A percentile compares a stretch with the other conserved stretches of the same genome.
These are phyloP conservation scores for Kwoniella shivajii DNA, from an alignment of 1,284 basidiomycete species.

Conservation along the genomic window DNA sequence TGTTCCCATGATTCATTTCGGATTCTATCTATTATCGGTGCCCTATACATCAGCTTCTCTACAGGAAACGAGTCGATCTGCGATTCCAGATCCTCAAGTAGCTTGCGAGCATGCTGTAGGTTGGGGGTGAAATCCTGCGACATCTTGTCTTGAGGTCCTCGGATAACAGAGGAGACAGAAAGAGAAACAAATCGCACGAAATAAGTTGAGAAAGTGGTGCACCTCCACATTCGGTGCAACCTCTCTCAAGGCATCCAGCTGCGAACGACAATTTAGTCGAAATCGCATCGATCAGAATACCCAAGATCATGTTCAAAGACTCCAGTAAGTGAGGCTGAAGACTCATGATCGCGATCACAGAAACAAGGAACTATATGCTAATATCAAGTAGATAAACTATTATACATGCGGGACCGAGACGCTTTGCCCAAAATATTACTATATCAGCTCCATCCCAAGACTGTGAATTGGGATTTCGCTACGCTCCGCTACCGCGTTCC, in stretches of 20 bases:
- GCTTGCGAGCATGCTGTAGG: slow-evolving; percentile 6
- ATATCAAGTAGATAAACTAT: too few relatives aligned
- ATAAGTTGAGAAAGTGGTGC: not conserved
- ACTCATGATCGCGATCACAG: too few relatives aligned
- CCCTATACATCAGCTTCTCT: slow-evolving; percentile 16
- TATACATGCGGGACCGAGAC: too few relatives aligned
- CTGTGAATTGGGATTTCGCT: too few relatives aligned
- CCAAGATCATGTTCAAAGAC: too few relatives aligned
- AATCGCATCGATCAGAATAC: too few relatives aligned
- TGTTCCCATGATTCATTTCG: slow-evolving; percentile 24
- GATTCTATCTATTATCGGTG: slow-evolving; percentile 23
- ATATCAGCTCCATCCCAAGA: too few relatives aligned
- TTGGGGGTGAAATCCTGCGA: slow-evolving; percentile 19
- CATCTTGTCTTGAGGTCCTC: not conserved
- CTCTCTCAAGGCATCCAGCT: not conserved
- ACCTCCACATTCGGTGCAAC: not conserved
- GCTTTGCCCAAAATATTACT: too few relatives aligned
- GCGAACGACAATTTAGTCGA: not conserved
- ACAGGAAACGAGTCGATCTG: slow-evolving; percentile 14
- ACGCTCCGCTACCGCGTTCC: too few relatives aligned
- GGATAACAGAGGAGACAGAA: not conserved
- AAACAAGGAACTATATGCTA: too few relatives aligned
- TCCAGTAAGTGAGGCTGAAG: too few relatives aligned
- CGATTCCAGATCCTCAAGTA: slow-evolving; percentile 1
- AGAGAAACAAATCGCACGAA: not conserved